Conservation (phyloP, 148 eudicot genomes). For the Persicaria tinctoria region DNA sequence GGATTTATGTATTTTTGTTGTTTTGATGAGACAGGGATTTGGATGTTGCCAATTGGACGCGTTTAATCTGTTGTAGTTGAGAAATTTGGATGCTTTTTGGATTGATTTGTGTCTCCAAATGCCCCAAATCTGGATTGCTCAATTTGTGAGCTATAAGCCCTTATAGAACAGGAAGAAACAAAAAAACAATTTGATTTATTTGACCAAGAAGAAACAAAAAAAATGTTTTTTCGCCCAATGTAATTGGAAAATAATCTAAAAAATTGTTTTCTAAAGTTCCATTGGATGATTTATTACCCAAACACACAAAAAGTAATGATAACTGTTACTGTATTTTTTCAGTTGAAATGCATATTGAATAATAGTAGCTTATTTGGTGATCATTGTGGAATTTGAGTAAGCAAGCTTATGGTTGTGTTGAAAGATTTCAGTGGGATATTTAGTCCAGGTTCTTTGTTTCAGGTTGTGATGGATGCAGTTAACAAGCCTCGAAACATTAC, state of each 20-base stretch:
- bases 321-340: no score
- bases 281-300: neutral
- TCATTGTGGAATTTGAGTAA: neutral
- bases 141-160: neutral
- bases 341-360: neutral
- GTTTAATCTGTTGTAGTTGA: neutral
- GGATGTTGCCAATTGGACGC: neutral
- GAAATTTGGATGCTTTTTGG: neutral
- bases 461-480: slow-evolving; percentile 98
- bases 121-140: neutral
- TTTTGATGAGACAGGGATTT: neutral
- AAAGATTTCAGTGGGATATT: neutral
- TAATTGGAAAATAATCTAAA: no score
- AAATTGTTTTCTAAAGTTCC: no score
- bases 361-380: neutral
- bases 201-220: neutral
- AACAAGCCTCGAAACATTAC: slow-evolving; percentile 84
- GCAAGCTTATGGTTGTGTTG: slow-evolving; percentile 9
- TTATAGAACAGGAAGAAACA: neutral
- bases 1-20: slow-evolving; percentile 1
- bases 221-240: no score
- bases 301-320: neutral
- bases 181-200: neutral
- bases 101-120: neutral
- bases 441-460: slow-evolving; percentile 20